Evolutionary conservation across 2,329 filamentous ascomycete species (phyloP), one percentile per base, ranked within the genome.

Genomic region (Fusarium pseudonygamai): DNA sequence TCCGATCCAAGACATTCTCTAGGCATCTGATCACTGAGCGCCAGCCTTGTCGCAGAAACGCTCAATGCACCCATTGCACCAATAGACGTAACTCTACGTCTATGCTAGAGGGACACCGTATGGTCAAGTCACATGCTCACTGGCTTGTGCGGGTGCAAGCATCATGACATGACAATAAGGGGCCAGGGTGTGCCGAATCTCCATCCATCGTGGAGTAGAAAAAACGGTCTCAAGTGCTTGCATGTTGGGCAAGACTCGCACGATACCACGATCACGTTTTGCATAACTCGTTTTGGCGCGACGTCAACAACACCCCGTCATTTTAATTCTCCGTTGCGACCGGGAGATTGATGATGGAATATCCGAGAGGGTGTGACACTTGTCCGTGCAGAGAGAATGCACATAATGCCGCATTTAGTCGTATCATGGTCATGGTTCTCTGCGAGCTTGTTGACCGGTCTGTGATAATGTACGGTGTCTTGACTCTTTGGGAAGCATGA

Each of bases 121-220:
- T 39, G 62, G 40, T 28, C 55, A 65, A 47, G 73, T 78, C 76
- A 78, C 76, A 78, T 78, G 76, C 40, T 73, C 64, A 15, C 20
- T 55, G 67, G 71, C 71, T 69, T 70, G 76, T 75, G 76, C 74
- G 76, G 76, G 67, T 69, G 69, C 67, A 77, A 60, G 74, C 68
- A 76, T 63, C 55, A 52, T 49, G 32, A 7, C 55, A 18, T 58
- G 45, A 59, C 22, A 50, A 53, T 68, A 64, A 53, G 67, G 71
- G 60, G 60, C 60, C 47, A 39, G 74, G 69, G 73, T 63, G 71
- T 52, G 60, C 18, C 42, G 20, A 34, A 18, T 47, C 50, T 46
- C 68, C 64, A 75, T 76, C 71, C 64, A 74, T 76, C 75, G 74
- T 74, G 74, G 74, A 77, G 73, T 18, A 13, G 20, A 22, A 13